These are phyloP conservation scores for Hygrophorus pudorinus DNA, from an alignment of 768 basidiomycete species.

Conservation along the genomic window DNA sequence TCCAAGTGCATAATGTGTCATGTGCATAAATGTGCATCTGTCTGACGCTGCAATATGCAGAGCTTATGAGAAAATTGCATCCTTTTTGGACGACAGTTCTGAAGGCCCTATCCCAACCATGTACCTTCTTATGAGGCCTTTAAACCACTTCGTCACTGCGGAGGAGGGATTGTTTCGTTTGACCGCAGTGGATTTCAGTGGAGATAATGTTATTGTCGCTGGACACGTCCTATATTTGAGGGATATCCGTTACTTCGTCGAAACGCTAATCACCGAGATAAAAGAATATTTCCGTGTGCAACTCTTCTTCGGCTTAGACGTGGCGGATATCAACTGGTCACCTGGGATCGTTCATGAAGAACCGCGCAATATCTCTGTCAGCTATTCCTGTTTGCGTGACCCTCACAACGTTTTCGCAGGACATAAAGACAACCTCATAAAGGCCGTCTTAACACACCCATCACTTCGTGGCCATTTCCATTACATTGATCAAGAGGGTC, in stretches of 20 bases:
- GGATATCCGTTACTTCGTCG: slow-evolving; percentile 9
- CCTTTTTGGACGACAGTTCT: slow-evolving; percentile 9
- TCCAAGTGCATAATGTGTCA: background rate
- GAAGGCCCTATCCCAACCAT: slow-evolving; percentile 6
- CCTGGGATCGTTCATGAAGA: slow-evolving; percentile 10
- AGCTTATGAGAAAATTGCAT: slow-evolving; percentile 7
- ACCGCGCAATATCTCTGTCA: slow-evolving; percentile 1
- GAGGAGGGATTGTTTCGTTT: slow-evolving; percentile 6
- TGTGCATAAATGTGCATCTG: background rate
- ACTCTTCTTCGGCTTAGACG: slow-evolving; percentile 10
- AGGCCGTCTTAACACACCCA: slow-evolving; percentile 3
- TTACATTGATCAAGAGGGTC: slow-evolving; percentile 1
- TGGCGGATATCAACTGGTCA: slow-evolving; percentile 10
- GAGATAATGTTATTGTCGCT: slow-evolving; percentile 10
- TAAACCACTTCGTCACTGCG: slow-evolving; percentile 4
- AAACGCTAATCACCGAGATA: slow-evolving; percentile 9
- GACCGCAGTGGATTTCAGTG: slow-evolving; percentile 8
- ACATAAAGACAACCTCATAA: slow-evolving; percentile 5
- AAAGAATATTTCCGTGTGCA: slow-evolving; percentile 5
- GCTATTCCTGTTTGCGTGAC: slow-evolving; percentile 10
- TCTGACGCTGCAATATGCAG: background rate
- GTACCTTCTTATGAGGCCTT: slow-evolving; percentile 1
- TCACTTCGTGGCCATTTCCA: slow-evolving; percentile 10
- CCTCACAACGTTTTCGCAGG: slow-evolving; percentile 5
- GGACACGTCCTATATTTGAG: slow-evolving; percentile 9